A percentile compares a stretch with the other conserved stretches of the same genome.
Conservation (phyloP, 768 basidiomycete genomes). For the Boletellus ananas region DNA sequence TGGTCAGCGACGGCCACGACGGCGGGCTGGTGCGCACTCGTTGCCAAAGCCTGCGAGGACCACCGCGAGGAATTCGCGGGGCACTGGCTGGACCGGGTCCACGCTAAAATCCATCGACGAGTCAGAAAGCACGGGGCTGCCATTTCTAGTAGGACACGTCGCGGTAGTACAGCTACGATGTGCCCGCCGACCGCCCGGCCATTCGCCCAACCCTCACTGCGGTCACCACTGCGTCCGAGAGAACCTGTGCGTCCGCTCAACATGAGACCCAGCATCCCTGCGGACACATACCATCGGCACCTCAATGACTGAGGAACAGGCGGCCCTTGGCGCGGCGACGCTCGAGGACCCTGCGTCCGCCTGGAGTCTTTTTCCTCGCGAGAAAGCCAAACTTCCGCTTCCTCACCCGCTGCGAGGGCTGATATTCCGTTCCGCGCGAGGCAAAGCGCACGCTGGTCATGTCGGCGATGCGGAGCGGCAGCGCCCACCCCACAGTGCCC, state of each 20-base stretch:
- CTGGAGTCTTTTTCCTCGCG: slow-evolving; percentile 60
- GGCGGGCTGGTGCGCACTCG: slow-evolving; percentile 48
- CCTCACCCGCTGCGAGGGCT: slow-evolving; percentile 90
- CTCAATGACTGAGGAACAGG: slow-evolving; percentile 74
- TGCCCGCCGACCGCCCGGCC: background rate
- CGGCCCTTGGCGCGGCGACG: slow-evolving; percentile 74
- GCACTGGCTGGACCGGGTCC: slow-evolving; percentile 47
- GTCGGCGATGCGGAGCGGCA: slow-evolving; percentile 18
- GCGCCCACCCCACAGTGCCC: slow-evolving; percentile 19
- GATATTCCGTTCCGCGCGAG: slow-evolving; percentile 85
- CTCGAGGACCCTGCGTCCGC: slow-evolving; percentile 69
- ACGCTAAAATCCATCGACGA: slow-evolving; percentile 59
- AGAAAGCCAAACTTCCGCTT: slow-evolving; percentile 94
- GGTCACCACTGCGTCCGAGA: background rate
- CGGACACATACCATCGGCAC: slow-evolving; percentile 9
- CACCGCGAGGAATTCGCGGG: slow-evolving; percentile 83
- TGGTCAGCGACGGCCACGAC: background rate
- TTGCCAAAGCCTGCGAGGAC: slow-evolving; percentile 91
- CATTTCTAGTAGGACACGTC: slow-evolving; percentile 16
- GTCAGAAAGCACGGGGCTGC: slow-evolving; percentile 13
- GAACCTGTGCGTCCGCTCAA: slow-evolving; percentile 1
- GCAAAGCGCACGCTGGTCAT: slow-evolving; percentile 44
- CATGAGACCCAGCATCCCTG: background rate
- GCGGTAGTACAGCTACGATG: background rate
- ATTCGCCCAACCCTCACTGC: background rate